phyloP scores from a whole-genome alignment of 2,329 filamentous ascomycete genomes.

The Cucurbitaria berberidis region DNA sequence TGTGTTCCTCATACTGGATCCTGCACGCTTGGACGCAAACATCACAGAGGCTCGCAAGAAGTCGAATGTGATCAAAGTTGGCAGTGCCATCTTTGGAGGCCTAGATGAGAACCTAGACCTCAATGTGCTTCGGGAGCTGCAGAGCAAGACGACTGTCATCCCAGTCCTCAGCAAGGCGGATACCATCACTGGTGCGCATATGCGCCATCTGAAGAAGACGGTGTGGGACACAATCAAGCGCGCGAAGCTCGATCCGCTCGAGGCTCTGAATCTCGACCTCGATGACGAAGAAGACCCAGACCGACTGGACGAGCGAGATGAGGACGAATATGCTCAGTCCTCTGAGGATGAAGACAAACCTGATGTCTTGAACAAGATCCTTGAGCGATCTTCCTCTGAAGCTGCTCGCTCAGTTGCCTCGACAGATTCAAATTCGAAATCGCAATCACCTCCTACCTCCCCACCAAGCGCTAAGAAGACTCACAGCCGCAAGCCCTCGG shows the following conservation, averaged over 20 bases:
- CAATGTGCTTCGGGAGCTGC: constrained; percentile 83
- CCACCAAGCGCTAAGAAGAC: constrained; percentile 39
- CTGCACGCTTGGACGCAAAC: constrained; percentile 81
- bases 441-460: constrained; percentile 43
- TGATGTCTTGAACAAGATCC: constrained; percentile 47
- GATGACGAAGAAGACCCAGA: constrained; percentile 66
- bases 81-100: constrained; percentile 64
- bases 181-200: constrained; percentile 93
- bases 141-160: constrained; percentile 93
- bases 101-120: constrained; percentile 90
- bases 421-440: constrained; percentile 38
- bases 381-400: constrained; percentile 48
- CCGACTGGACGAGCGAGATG: constrained; percentile 58
- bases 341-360: constrained; percentile 42
- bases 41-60: constrained; percentile 69
- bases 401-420: constrained; percentile 42
- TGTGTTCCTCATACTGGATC: constrained; percentile 90
- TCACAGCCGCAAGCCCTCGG: constrained; percentile 51
- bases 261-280: constrained; percentile 82
- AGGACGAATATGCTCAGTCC: constrained; percentile 52
- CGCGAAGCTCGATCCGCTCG: constrained; percentile 85
- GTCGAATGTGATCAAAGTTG: constrained; percentile 54
- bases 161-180: constrained; percentile 97
- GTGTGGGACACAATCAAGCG: constrained; percentile 89
- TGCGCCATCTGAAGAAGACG: constrained; percentile 87